Percentiles rank a stretch among this genome's conserved stretches.
phyloP scores from a whole-genome alignment of 2,329 filamentous ascomycete genomes.

The Emmonsiellopsis sp. region DNA sequence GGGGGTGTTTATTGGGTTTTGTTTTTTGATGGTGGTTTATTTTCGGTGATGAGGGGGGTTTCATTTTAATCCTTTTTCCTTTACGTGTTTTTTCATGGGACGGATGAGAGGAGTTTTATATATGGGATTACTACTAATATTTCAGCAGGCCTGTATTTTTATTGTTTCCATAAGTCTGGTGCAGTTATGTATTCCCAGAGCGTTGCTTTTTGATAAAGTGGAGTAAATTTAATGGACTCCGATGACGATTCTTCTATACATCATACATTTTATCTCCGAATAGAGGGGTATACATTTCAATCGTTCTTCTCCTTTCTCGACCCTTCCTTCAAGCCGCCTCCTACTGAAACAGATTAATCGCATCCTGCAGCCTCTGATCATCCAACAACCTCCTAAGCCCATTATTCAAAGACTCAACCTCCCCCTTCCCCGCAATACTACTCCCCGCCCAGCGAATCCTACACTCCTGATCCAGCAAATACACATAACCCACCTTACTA shows the following conservation, averaged over 20 bases:
- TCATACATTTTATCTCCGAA: too few species aligned
- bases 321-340: neutral
- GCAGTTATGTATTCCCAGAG: neutral
- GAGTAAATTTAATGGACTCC: too few species aligned
- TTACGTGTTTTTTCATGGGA: neutral
- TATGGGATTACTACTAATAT: neutral
- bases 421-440: slow-evolving; percentile 32
- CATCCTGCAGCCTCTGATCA: slow-evolving; percentile 22
- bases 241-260: too few species aligned
- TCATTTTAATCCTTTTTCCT: neutral
- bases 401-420: slow-evolving; percentile 35
- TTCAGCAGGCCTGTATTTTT: neutral
- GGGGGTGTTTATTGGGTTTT: slow-evolving; percentile 82
- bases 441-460: slow-evolving; percentile 93
- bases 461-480: slow-evolving; percentile 78
- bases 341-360: neutral
- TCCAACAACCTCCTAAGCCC: slow-evolving; percentile 34
- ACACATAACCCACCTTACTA: slow-evolving; percentile 86
- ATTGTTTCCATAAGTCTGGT: slow-evolving; percentile 1
- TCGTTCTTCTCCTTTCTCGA: slow-evolving; percentile 9
- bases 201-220: neutral
- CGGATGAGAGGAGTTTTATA: neutral
- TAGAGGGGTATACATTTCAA: too few species aligned
- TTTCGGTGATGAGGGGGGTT: slow-evolving; percentile 48
- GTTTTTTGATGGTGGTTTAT: slow-evolving; percentile 77